Evolutionary conservation across 2,329 filamentous ascomycete genomes (phyloP).

Genomic region (Hypomyces perniciosus): DNA sequence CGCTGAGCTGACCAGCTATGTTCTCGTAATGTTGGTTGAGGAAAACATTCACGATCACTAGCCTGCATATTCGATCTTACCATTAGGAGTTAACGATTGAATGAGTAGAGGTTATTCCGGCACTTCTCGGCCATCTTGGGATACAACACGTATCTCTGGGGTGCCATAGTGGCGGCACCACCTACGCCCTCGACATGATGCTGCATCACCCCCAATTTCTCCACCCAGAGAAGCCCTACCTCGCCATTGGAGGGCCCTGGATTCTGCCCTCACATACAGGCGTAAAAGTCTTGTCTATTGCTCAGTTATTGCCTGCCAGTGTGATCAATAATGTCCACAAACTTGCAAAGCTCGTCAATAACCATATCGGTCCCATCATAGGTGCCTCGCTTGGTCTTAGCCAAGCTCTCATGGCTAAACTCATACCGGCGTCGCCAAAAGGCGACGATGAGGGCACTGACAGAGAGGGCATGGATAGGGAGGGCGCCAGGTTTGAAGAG

Average conservation of each 20-base stretch:
- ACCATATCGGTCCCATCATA: constrained; percentile 15
- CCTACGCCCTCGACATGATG: constrained; percentile 27
- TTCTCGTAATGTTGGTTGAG: too few relatives aligned
- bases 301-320: constrained; percentile 17
- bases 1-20: too few relatives aligned
- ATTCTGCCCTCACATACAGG: constrained; percentile 23
- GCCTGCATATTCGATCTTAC: background rate
- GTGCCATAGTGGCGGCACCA: constrained; percentile 26
- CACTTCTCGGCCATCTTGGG: constrained; percentile 27
- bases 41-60: background rate
- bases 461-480: background rate
- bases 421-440: background rate
- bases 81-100: background rate
- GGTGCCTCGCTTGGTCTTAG: constrained; percentile 11
- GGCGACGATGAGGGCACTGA: background rate
- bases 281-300: constrained; percentile 16
- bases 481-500: constrained; percentile 18
- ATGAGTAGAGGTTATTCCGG: constrained; percentile 21
- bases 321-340: constrained; percentile 17
- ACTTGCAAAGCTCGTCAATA: constrained; percentile 17
- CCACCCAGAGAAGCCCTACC: constrained; percentile 18
- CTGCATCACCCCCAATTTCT: constrained; percentile 25
- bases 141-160: constrained; percentile 25
- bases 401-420: background rate
- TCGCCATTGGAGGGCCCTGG: constrained; percentile 27